These are phyloP conservation scores for Trichoderma harzianum DNA, from an alignment of 2,329 filamentous ascomycete genomes.

Conservation along the genomic window DNA sequence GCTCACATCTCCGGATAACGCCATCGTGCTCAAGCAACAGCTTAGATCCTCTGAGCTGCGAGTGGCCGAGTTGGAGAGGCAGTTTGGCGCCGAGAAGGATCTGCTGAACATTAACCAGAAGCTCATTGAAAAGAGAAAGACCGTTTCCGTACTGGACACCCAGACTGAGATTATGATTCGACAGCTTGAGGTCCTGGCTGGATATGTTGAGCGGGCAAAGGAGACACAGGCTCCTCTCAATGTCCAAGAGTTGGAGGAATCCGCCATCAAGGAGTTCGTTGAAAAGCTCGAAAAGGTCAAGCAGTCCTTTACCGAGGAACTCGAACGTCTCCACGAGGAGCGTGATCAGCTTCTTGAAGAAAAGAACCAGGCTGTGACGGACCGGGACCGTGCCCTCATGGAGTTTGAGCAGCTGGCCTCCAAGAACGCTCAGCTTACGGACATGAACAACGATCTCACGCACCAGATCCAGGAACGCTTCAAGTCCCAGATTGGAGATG, in stretches of 20 bases:
- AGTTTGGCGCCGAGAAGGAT: slow-evolving; percentile 64
- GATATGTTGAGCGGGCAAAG: slow-evolving; percentile 84
- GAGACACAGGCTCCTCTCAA: slow-evolving; percentile 77
- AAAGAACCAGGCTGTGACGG: slow-evolving; percentile 73
- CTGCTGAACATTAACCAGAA: slow-evolving; percentile 79
- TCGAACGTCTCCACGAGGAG: slow-evolving; percentile 63
- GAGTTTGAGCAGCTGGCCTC: slow-evolving; percentile 94
- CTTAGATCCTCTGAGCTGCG: slow-evolving; percentile 77
- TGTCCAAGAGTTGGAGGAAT: slow-evolving; percentile 77
- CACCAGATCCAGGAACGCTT: slow-evolving; percentile 92
- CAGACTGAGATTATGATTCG: slow-evolving; percentile 94
- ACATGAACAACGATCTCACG: slow-evolving; percentile 93
- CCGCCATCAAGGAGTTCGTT: slow-evolving; percentile 87
- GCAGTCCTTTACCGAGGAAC: slow-evolving; percentile 52
- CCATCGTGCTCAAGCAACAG: slow-evolving; percentile 67
- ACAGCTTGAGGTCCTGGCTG: slow-evolving; percentile 83
- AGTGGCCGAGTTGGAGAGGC: slow-evolving; percentile 81
- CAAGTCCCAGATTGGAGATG: slow-evolving; percentile 67
- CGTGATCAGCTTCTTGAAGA: slow-evolving; percentile 82
- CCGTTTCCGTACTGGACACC: slow-evolving; percentile 88
- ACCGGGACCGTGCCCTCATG: slow-evolving; percentile 88
- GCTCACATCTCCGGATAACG: slow-evolving; percentile 61
- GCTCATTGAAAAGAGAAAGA: slow-evolving; percentile 88
- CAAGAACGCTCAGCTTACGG: slow-evolving; percentile 90
- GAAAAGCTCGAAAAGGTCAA: slow-evolving; percentile 65